Percentiles rank a stretch among this genome's conserved stretches.
phyloP scores from a whole-genome alignment of 2,329 filamentous ascomycete species.

The Tolypocladium ovalisporum region DNA sequence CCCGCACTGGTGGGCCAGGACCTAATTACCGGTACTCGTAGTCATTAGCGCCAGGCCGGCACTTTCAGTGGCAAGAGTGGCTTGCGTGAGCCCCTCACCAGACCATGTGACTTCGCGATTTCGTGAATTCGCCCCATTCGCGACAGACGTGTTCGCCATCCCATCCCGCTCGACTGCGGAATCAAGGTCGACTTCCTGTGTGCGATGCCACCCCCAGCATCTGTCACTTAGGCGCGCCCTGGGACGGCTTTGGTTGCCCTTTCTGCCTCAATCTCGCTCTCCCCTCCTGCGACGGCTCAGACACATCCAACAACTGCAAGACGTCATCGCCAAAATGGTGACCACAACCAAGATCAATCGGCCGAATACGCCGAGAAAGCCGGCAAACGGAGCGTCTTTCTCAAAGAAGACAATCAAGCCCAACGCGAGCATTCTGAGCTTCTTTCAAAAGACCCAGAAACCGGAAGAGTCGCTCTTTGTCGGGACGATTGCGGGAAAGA shows the following conservation, averaged over 20 bases:
- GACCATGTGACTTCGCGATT: conserved; percentile 21
- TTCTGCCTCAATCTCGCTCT: background rate
- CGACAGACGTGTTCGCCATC: conserved; percentile 2
- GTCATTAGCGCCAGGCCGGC: no score
- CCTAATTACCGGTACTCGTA: no score
- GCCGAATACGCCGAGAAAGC: conserved; percentile 20
- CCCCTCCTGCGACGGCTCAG: background rate
- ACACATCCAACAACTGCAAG: background rate
- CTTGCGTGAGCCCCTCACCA: background rate
- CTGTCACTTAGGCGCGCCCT: background rate
- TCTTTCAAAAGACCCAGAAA: conserved; percentile 60
- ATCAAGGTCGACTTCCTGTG: background rate
- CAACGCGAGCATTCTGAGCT: conserved; percentile 61
- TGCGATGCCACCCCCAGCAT: background rate
- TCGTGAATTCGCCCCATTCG: conserved; percentile 5
- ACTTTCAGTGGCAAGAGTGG: background rate
- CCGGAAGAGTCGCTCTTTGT: conserved; percentile 49
- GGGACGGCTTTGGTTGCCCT: background rate
- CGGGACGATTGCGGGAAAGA: conserved; percentile 12
- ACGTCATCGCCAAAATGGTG: conserved; percentile 17
- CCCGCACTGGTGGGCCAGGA: no score
- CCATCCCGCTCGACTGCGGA: background rate
- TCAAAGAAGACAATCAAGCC: conserved; percentile 27
- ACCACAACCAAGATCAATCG: conserved; percentile 20
- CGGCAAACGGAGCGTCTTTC: conserved; percentile 9